Evolutionary conservation across 495 filamentous ascomycete species (phyloP), one percentile per base, ranked within the genome.

Genomic region (Trichoderma reesei): DNA sequence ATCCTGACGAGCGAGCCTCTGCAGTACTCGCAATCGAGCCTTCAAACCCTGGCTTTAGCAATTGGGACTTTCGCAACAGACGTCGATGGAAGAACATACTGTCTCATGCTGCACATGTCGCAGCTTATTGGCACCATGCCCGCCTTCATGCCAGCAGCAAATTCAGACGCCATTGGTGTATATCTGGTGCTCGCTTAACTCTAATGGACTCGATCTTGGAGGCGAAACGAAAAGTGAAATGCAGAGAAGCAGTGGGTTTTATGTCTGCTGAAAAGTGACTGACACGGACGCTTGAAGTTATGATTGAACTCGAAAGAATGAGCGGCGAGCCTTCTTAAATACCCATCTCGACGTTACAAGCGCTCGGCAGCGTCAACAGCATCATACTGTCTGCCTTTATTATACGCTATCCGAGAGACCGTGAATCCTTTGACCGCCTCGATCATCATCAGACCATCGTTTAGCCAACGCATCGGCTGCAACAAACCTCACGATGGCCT

Each of bases 81-180:
- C 20, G 36, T 26, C 7, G 59, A 41, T 61, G 39, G 4, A 13
- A 56, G 16, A 6, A 56, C 51, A 2, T 36, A 56, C 51, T 56
- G 51, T 56, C 51, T 56, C 11, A 56, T 56, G 11, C 59, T 61
- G 59, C 59, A 61, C 59, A 61, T 61, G 36, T 61, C 59, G 14
- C 59, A 61, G 36, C 18, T 61, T 13, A 61, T 41, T 1, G 59
- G 59, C n/a, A 61, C 59, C 16, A 61, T n/a, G 39, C 36, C 59
- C 18, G 36, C 8, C 18, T 38, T 41, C 59, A 61, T 61, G 13
- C 59, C 59, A 38, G 13, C n/a, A 26, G 59, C 59, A 18, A 39
- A 61, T 56, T 56, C 31, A 56, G 51, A 31, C 1, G 51, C 10
- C 26, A 56, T 56, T 20, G 51, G 26, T 34, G 26, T 11, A 5